Base-by-base conservation (phyloP, 1,284 basidiomycete species). In the Ustilago trichophora region DNA sequence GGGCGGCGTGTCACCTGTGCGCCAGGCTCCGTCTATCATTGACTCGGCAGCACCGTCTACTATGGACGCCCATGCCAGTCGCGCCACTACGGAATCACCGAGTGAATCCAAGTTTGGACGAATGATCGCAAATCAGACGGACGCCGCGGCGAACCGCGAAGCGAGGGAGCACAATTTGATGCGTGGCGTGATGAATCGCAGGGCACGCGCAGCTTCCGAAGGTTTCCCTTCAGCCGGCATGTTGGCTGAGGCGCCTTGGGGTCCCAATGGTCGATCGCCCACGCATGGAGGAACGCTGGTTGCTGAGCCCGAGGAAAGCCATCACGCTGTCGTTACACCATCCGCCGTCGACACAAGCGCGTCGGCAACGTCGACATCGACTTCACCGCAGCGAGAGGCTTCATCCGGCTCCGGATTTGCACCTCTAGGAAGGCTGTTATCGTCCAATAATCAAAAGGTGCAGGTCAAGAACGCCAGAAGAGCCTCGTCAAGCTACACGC, bases 381-480 rank as follows among this genome's bases (percentile, higher is more conserved):
- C 50, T 4, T 35, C 46, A n/a, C 33, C 37, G 4, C 57, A 50
- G 41, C 53, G 48, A 19, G 51, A 58, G 10, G 37, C 18, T 12
- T 42, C 54, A 6, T 42, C 58, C 4, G 52, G 63, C 18, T 38
- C 50, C 15, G 41, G 58, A 3, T 76, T 69, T 16, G 54, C 74
- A 13, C 62, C 74, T 4, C 62, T 72, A 12, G 74, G 69, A 24
- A 29, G 65, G 18, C 42, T 72, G 12, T 24, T 75, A 13, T 58
- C 69, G 11, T 64, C 69, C 26, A 76, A 72, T 25, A 59, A 74
- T 12, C 69, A 63, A n/a, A 65, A 75, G 22, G 15, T 52, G 18
- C 47, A 63, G 27, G 55, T 50, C 11, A 70, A 63, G 37, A 55
- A 58, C 11, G 42, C 48, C 22, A 43, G 74, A 11, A 40, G 74